Conservation (phyloP, 495 filamentous ascomycete species). For the Daldinia concentrica region DNA sequence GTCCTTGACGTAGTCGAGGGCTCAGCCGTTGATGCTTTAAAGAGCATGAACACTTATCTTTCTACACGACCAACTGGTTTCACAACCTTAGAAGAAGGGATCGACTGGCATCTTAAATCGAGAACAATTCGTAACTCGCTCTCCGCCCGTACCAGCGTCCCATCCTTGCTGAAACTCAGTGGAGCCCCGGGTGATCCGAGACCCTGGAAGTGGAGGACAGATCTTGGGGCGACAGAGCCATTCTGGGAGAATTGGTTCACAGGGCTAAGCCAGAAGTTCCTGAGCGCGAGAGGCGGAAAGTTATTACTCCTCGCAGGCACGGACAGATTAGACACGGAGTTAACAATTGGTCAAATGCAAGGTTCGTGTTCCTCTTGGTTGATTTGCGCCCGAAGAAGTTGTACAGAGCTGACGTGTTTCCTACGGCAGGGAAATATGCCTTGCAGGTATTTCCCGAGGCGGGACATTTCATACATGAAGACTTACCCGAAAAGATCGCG, state of each 20-base stretch:
- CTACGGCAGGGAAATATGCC: slow-evolving; percentile 83
- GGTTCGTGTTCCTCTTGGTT: slow-evolving; percentile 57
- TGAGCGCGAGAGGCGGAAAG: slow-evolving; percentile 85
- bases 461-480: slow-evolving; percentile 96
- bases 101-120: slow-evolving; percentile 95
- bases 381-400: neutral
- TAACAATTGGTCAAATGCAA: slow-evolving; percentile 99
- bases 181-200: slow-evolving; percentile 45
- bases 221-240: slow-evolving; percentile 82
- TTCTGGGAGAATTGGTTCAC: slow-evolving; percentile 97
- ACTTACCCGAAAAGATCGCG: slow-evolving; percentile 88
- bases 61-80: slow-evolving; percentile 84
- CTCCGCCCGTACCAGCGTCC: slow-evolving; percentile 87
- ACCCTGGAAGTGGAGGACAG: slow-evolving; percentile 87
- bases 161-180: slow-evolving; percentile 71
- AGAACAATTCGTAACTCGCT: slow-evolving; percentile 84
- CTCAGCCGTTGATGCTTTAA: slow-evolving; percentile 85
- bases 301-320: slow-evolving; percentile 91
- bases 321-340: slow-evolving; percentile 90
- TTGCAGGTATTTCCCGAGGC: slow-evolving; percentile 94
- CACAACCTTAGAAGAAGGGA: slow-evolving; percentile 73
- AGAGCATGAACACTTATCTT: slow-evolving; percentile 92
- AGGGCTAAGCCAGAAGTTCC: slow-evolving; percentile 87
- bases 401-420: slow-evolving; percentile 10
- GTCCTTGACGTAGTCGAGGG: slow-evolving; percentile 97